A percentile compares a stretch with the other conserved stretches of the same genome.
Conservation (phyloP, 176 grass and related monocot species). For the Aechmea fasciata region DNA sequence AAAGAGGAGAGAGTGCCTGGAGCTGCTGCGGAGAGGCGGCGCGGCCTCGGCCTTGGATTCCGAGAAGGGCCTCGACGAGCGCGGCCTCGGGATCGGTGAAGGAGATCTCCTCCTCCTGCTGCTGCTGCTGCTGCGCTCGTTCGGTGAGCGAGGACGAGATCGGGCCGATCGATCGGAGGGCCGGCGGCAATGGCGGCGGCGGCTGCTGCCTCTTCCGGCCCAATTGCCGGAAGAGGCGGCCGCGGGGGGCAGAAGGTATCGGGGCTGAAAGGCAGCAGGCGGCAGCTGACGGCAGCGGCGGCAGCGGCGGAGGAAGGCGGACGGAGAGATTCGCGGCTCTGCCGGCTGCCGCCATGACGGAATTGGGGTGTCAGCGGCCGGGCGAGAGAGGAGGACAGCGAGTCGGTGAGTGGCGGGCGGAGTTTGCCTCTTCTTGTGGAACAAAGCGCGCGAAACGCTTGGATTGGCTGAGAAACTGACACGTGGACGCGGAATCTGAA, state of each 20-base stretch:
- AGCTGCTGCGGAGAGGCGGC: constrained; percentile 53
- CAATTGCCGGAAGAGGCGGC: neutral
- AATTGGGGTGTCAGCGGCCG: too few species aligned
- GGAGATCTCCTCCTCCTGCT: neutral
- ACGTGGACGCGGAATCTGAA: too few species aligned
- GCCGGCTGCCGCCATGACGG: too few species aligned
- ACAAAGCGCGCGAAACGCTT: too few species aligned
- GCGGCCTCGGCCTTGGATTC: constrained; percentile 70
- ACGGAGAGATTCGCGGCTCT: too few species aligned
- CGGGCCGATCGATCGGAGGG: neutral
- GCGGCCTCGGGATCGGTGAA: constrained; percentile 43
- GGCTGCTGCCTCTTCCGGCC: neutral
- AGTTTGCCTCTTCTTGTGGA: too few species aligned
- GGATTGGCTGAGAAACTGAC: too few species aligned
- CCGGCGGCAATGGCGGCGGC: too few species aligned
- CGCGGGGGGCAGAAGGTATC: neutral
- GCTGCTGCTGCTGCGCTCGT: neutral
- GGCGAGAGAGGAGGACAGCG: too few species aligned
- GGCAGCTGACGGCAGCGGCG: neutral
- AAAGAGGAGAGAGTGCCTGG: constrained; percentile 29
- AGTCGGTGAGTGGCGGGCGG: too few species aligned
- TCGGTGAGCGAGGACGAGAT: constrained; percentile 15
- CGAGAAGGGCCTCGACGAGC: constrained; percentile 70
- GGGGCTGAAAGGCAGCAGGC: neutral
- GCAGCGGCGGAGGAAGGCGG: neutral